Evolutionary conservation across 169 alveolate genomes (phyloP), one percentile per base, ranked within the genome.

Genomic region (Plasmodium vivax): DNA sequence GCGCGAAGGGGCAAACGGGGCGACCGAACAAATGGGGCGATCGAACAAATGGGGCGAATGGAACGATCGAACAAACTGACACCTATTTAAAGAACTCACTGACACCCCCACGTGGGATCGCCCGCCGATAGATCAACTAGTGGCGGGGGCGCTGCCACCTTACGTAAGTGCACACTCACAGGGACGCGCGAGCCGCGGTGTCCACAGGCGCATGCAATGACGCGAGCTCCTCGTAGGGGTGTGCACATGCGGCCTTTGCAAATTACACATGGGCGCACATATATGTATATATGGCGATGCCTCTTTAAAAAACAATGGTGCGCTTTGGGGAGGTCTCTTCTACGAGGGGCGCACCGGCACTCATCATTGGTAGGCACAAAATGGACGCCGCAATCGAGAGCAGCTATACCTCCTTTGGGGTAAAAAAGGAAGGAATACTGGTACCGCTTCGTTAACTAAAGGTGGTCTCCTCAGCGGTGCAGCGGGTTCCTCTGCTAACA

Each of bases 61-160:
- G 38, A 62, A 27, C 30, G n/a, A 68, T 68, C 27, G 16, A n/a
- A 51, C 62, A 51, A 51, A 51, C 12, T 51, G 62, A 8, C 2
- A 51, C 23, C 23, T 6, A 51, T 14, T 19, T 8, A 8, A 27
- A 12, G 75, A 23, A 68, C 38, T 27, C 1, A 19, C 16, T 27
- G 27, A 68, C 8, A 68, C 0, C 8, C 75, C 14, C 27, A 68
- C 38, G n/a, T 68, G 8, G 19, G 32, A 19, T 68, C 38, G 77
- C 77, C 77, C 77, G 7, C 77, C n/a, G 77, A 68, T 68, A 68
- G 77, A 19, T 68, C 77, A 68, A 68, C 77, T 68, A 68, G 38
- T 68, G 77, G 77, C 5, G 12, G 1, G 14, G 30, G 3, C 16
- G 34, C 38, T 68, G 0, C 41, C 4, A 68, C 16, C 2, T 30